Evolutionary conservation across 371 early-diverging fungal species (phyloP), one percentile per base, ranked within the genome.

Genomic region (Umbelopsis sp.): DNA sequence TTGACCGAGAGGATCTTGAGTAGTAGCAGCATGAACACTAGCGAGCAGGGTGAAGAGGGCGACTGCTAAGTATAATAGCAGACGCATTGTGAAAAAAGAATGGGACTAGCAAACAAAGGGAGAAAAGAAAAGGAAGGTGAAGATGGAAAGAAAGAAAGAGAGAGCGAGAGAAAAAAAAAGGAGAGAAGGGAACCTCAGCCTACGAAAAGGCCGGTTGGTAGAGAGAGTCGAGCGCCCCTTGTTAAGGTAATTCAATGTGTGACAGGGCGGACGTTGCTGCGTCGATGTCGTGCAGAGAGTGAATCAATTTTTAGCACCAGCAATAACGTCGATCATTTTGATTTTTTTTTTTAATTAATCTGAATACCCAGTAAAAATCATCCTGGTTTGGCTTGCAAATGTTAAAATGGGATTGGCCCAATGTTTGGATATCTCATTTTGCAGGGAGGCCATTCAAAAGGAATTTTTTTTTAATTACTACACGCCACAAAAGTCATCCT

Each of bases 161-260:
- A 57, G 18, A 18, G n/a, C 5, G 14, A 35, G 35, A 35, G 22
- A 57, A 35, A 57, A 57, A 14, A 18, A 29, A n/a, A 57, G 14
- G 14, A 35, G 35, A 57, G 29, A 57, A 57, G 37, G 35, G 35
- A 29, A 29, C 29, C 29, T 1, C 29, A 29, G 29, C 29, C 4
- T 29, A 29, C 29, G 29, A 29, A 29, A 29, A 57, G 35, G 57
- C 18, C 6, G 10, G 18, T 14, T 35, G 32, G 57, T 29, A 32
- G 35, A 57, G 6, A 57, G 57, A 57, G 57, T 57, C 57, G 57
- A 57, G 57, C 35, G 29, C 57, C 35, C 18, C 57, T 35, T 35
- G 35, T 35, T 57, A 35, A 37, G 57, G 57, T 32, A 57, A 57
- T 57, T 29, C 35, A 57, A 57, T 57, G 57, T 57, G 57, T 57